Percentiles rank a stretch among this genome's conserved stretches.
These are phyloP conservation scores for Effrenium voratum DNA, from an alignment of 73 alveolate genomes.

Conservation along the genomic window DNA sequence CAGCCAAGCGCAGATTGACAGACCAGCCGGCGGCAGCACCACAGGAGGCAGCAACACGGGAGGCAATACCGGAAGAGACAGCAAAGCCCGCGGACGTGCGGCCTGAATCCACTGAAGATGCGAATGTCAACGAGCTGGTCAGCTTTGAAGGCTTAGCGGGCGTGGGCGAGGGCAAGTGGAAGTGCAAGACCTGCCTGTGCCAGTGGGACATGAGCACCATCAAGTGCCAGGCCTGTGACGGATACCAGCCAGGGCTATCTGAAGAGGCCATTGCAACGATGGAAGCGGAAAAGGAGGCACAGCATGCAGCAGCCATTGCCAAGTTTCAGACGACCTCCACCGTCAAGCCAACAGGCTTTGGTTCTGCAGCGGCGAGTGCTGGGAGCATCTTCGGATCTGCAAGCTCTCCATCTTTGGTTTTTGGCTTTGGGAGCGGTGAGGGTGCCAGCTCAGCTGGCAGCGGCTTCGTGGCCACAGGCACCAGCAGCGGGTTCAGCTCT, in stretches of 20 bases:
- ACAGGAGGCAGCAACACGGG: too few species aligned
- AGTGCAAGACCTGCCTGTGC: not conserved
- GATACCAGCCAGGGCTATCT: conserved; percentile 79
- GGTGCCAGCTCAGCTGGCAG: conserved; percentile 1
- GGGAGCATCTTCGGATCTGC: conserved; percentile 19
- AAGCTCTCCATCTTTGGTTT: conserved; percentile 5
- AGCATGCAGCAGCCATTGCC: conserved; percentile 25
- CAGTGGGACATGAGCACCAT: conserved; percentile 8
- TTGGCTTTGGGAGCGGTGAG: not conserved
- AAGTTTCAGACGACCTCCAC: conserved; percentile 41
- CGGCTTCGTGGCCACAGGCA: not conserved
- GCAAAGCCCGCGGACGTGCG: not conserved
- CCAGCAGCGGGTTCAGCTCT: not conserved
- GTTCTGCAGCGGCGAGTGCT: not conserved
- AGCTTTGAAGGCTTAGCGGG: not conserved
- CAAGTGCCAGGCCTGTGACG: conserved; percentile 80
- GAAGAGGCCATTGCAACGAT: conserved; percentile 33
- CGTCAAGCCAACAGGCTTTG: conserved; percentile 28
- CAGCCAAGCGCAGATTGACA: not conserved
- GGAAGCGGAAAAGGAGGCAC: conserved; percentile 62
- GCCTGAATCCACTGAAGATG: not conserved
- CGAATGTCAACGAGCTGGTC: not conserved
- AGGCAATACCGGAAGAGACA: not conserved
- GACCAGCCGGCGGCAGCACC: not conserved
- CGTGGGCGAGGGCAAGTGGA: not conserved